Conservation (phyloP, 257 asterid species). For the Primulina huaijiensis region DNA sequence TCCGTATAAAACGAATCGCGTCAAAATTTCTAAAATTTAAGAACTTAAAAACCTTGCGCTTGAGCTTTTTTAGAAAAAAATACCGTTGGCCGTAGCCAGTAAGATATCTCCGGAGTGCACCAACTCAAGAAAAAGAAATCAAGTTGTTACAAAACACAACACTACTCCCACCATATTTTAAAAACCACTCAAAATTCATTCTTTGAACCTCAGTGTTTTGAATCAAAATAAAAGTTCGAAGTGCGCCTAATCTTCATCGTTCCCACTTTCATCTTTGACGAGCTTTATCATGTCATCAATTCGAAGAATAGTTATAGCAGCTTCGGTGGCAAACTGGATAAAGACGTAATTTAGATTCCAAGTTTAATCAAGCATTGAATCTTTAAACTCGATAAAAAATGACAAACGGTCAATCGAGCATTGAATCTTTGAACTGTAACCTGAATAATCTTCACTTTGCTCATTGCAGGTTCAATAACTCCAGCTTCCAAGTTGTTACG, state of each 20-base stretch:
- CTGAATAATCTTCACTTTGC: conserved; percentile 98
- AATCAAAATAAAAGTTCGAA: conserved; percentile 6
- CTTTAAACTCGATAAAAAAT: neutral
- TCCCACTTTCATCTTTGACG: conserved; percentile 75
- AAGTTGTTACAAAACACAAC: neutral
- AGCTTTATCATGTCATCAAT: conserved; percentile 97
- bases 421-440: conserved; percentile 29
- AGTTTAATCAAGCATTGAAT: conserved; percentile 1
- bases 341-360: neutral
- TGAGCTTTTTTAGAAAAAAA: no score
- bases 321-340: conserved; percentile 96
- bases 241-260: conserved; percentile 38
- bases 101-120: no score
- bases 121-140: neutral
- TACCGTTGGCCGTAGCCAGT: neutral
- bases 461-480: conserved; percentile 97
- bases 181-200: neutral
- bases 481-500: conserved; percentile 94
- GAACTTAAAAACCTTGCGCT: no score
- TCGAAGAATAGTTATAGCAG: conserved; percentile 95
- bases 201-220: neutral
- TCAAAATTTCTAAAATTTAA: no score
- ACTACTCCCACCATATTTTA: neutral
- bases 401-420: conserved; percentile 6
- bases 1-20: no score